These are phyloP conservation scores for Phytophthora tubulina DNA, from an alignment of 352 stramenopile species.

Conservation along the genomic window DNA sequence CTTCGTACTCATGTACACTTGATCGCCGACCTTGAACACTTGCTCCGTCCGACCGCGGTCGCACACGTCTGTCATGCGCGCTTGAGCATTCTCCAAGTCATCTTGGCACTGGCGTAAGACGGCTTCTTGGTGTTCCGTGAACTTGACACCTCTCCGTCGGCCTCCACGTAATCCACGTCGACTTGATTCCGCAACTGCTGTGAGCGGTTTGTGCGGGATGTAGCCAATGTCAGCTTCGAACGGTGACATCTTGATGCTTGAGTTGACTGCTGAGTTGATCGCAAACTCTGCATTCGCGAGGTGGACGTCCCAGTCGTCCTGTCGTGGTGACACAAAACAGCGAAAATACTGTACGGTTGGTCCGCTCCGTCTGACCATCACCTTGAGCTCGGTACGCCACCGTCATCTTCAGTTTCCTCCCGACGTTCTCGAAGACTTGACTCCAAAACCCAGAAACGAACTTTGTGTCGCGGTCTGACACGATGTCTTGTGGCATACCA, in stretches of 20 bases:
- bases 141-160: background rate
- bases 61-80: slow-evolving; percentile 24
- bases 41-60: slow-evolving; percentile 21
- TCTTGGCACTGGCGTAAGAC: slow-evolving; percentile 17
- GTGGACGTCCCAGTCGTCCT: slow-evolving; percentile 28
- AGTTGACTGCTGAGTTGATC: too few species aligned
- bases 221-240: slow-evolving; percentile 18
- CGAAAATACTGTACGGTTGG: slow-evolving; percentile 21
- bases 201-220: background rate
- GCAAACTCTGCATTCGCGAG: background rate
- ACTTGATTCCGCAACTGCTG: background rate
- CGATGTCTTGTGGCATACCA: slow-evolving; percentile 1
- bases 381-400: slow-evolving; percentile 8
- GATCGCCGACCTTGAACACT: slow-evolving; percentile 14
- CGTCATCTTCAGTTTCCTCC: slow-evolving; percentile 21
- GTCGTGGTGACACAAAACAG: slow-evolving; percentile 4
- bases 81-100: slow-evolving; percentile 17
- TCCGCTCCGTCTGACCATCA: slow-evolving; percentile 26
- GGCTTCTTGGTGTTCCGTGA: slow-evolving; percentile 8
- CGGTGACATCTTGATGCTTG: background rate
- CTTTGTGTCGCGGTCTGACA: slow-evolving; percentile 4
- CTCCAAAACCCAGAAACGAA: slow-evolving; percentile 4
- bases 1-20: slow-evolving; percentile 29
- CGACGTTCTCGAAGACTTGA: slow-evolving; percentile 5
- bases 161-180: background rate